Evolutionary conservation across 2,329 filamentous ascomycete genomes (phyloP).

Genomic region (Plenodomus lindquistii): DNA sequence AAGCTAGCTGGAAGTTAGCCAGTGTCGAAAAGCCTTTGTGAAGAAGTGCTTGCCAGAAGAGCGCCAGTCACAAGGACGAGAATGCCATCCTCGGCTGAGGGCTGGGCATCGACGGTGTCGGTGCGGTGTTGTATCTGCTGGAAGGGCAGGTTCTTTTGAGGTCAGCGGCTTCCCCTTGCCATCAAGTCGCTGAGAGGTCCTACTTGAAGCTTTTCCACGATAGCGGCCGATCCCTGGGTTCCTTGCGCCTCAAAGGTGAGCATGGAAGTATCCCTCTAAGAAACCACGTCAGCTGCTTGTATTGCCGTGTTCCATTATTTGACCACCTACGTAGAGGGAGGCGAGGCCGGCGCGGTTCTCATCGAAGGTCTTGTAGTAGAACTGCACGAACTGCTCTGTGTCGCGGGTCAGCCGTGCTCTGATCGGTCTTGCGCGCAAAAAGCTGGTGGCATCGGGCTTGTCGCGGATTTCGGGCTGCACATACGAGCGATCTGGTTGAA

Average conservation of each 20-base stretch:
- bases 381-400: conserved; percentile 81
- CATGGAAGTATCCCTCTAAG: conserved; percentile 74
- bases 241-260: conserved; percentile 84
- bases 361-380: conserved; percentile 92
- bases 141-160: conserved; percentile 72
- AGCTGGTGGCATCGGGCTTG: not conserved
- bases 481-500: conserved; percentile 17
- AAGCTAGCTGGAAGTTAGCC: conserved; percentile 59
- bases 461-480: conserved; percentile 1
- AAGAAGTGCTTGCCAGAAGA: conserved; percentile 66
- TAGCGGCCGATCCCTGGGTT: conserved; percentile 64
- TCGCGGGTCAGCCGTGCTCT: conserved; percentile 17
- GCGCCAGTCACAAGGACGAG: conserved; percentile 87
- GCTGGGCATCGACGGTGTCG: conserved; percentile 81
- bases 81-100: conserved; percentile 69
- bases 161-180: conserved; percentile 18
- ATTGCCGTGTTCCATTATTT: not conserved
- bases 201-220: conserved; percentile 83
- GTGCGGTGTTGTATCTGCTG: conserved; percentile 78
- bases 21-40: not conserved
- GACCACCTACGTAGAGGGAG: conserved; percentile 75
- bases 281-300: conserved; percentile 5
- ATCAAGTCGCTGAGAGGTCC: conserved; percentile 31
- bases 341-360: conserved; percentile 65
- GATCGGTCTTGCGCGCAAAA: not conserved